These are phyloP conservation scores for Candida railenensis DNA, from an alignment of 805 yeast genomes.

Conservation along the genomic window DNA sequence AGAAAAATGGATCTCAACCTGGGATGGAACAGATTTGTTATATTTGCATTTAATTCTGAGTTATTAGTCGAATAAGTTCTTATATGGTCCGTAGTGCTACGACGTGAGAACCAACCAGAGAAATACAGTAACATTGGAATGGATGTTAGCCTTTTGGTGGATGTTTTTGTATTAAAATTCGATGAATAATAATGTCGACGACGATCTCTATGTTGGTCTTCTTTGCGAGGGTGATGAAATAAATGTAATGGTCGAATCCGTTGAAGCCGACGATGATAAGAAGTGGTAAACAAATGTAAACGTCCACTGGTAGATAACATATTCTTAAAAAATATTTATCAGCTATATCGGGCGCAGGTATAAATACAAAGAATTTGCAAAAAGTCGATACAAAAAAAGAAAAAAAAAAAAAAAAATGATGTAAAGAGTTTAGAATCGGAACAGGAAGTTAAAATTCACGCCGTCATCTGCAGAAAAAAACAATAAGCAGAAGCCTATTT, in stretches of 20 bases:
- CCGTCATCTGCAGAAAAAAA: background rate
- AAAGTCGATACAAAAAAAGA: background rate
- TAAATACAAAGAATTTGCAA: background rate
- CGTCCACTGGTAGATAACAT: background rate
- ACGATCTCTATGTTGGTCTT: background rate
- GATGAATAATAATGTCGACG: background rate
- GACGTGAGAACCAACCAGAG: constrained; percentile 4
- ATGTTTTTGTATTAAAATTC: background rate
- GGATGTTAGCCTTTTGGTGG: background rate
- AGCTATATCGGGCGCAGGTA: background rate
- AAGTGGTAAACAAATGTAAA: background rate
- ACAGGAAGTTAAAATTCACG: background rate
- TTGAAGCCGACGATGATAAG: background rate
- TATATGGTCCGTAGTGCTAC: constrained; percentile 2
- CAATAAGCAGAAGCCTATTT: background rate
- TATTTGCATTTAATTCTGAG: constrained; percentile 16
- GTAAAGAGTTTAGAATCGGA: background rate
- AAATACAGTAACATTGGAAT: constrained; percentile 5
- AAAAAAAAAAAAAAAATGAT: background rate
- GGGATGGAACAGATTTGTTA: constrained; percentile 38
- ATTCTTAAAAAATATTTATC: background rate
- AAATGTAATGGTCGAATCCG: background rate
- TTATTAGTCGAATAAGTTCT: constrained; percentile 27
- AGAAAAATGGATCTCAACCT: constrained; percentile 41
- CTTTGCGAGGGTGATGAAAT: background rate